Base-by-base conservation (phyloP, 208 protist species). In the Leishmania aethiopica region DNA sequence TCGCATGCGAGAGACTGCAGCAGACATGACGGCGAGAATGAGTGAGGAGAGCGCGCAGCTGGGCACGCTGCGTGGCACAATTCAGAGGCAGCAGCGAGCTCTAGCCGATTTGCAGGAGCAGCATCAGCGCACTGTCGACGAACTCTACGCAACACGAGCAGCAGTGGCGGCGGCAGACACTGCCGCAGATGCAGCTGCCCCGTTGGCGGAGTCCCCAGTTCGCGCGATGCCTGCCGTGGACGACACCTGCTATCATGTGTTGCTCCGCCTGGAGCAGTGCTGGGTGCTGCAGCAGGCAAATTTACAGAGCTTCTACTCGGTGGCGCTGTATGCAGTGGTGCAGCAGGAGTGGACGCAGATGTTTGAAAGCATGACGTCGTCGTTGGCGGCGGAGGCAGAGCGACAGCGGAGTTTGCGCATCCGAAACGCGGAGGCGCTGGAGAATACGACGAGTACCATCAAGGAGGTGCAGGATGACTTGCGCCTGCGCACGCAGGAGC, bases 401-500 rank as follows among this genome's bases (percentile, higher is more conserved):
- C 77, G 79, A 60, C 83, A 88, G 80, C 69, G 74, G 15, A 78
- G 86, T 73, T 64, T 79, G 25, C 83, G 83, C 5, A 53, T 66
- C 4, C 89, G 89, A 77, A 91, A 88, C 74, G 88, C 86, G 6
- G 47, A 75, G 51, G 88, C 88, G 25, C 80, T 95, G 37, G 89
- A 93, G 77, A 64, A 89, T 32, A 95, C 91, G 15, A 93, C 88
- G 15, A 88, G 80, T 55, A 90, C 89, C 22, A 93, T 95, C 57
- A 86, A 84, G 35, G 64, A 77, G 13, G 83, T 95, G 42, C 87
- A 93, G 82, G 77, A 88, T 28, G 89, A 91, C 22, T 60, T 92
- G 78, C 83, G 80, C 1, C 55, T 73, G 42, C 78, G 84, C 47
- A 73, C 84, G 49, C 83, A 84, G 49, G 72, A 69, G n/a, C 66